Percentiles rank a stretch among this genome's conserved stretches.
Evolutionary conservation across 2,329 filamentous ascomycete genomes (phyloP).

Genomic region (Curvularia sp.): DNA sequence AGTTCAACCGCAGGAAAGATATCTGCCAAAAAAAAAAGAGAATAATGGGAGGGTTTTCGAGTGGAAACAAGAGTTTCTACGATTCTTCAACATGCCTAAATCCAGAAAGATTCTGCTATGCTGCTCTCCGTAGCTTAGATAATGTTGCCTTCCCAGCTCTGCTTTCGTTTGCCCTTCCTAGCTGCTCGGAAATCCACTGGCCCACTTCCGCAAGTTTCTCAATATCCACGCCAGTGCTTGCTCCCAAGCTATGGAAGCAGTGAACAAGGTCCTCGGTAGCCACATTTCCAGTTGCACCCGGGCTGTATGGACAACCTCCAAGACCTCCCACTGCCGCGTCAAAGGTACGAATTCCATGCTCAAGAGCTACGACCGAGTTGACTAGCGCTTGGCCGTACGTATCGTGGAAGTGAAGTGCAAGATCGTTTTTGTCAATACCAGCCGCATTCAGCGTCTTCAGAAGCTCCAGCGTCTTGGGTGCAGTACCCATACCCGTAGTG

Average conservation of each 20-base stretch:
- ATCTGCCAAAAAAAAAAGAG: not conserved
- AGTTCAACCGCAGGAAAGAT: no score
- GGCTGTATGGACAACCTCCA: constrained; percentile 84
- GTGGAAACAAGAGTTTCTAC: not conserved
- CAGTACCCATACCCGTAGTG: constrained; percentile 89
- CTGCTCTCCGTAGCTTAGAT: constrained; percentile 37
- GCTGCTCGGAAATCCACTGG: constrained; percentile 50
- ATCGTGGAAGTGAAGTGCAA: constrained; percentile 88
- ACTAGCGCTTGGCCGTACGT: constrained; percentile 87
- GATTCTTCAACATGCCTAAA: not conserved
- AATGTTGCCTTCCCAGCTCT: constrained; percentile 51
- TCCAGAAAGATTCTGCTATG: not conserved
- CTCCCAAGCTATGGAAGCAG: constrained; percentile 73
- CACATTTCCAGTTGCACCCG: constrained; percentile 85
- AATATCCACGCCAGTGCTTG: constrained; percentile 71
- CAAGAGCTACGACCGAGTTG: constrained; percentile 78
- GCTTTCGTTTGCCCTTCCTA: constrained; percentile 49
- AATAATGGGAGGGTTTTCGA: no score
- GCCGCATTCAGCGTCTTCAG: constrained; percentile 70
- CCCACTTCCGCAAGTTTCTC: constrained; percentile 48
- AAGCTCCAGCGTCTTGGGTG: constrained; percentile 70
- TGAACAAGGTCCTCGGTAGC: constrained; percentile 86
- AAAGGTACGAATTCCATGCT: constrained; percentile 79
- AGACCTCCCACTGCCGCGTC: constrained; percentile 81
- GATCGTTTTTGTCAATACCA: constrained; percentile 71